phyloP scores from a whole-genome alignment of 164 flowering plant species.

The Vitis labrusca region DNA sequence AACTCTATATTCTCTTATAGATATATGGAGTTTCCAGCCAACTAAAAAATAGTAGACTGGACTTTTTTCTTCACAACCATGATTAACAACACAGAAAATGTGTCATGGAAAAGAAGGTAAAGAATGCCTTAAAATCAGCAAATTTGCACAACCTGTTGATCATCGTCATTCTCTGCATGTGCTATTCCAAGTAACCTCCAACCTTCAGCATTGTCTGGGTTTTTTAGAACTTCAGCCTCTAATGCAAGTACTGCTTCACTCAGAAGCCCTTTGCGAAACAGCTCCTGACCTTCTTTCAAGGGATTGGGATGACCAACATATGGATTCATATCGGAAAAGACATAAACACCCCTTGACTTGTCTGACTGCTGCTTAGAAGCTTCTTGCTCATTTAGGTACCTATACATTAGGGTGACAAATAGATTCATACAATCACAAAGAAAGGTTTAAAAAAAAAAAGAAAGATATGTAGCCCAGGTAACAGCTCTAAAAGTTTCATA shows the following conservation, averaged over 20 bases:
- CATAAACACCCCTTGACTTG: slow-evolving; percentile 70
- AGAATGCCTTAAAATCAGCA: background rate
- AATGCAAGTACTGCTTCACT: slow-evolving; percentile 99
- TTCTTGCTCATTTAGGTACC: slow-evolving; percentile 74
- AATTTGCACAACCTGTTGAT: slow-evolving; percentile 71
- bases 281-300: slow-evolving; percentile 92
- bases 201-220: slow-evolving; percentile 96
- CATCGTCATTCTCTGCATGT: slow-evolving; percentile 99
- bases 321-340: slow-evolving; percentile 90
- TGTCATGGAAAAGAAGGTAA: too few relatives aligned
- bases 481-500: too few relatives aligned
- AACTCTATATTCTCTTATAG: too few relatives aligned
- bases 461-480: background rate
- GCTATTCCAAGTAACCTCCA: slow-evolving; percentile 99
- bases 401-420: slow-evolving; percentile 15
- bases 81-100: too few relatives aligned
- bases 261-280: slow-evolving; percentile 90
- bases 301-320: slow-evolving; percentile 98
- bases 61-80: too few relatives aligned
- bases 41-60: too few relatives aligned
- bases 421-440: background rate
- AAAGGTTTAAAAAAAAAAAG: background rate
- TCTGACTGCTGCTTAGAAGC: slow-evolving; percentile 57
- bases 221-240: slow-evolving; percentile 93
- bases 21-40: too few relatives aligned